Base-by-base conservation (phyloP, 345 rosid species). In the Gossypium longicalyx region DNA sequence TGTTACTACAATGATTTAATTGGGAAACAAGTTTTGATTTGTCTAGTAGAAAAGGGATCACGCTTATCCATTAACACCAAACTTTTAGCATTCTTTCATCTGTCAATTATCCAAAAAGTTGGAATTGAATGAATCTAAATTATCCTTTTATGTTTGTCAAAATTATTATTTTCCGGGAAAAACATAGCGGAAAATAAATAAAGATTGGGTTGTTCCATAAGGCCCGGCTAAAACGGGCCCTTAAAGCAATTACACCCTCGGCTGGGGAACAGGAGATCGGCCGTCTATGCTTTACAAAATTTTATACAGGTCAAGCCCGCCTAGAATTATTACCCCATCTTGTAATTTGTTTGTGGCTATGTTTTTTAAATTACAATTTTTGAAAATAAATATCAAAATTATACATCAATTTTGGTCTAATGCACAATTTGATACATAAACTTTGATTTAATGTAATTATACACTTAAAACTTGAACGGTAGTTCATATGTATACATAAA, bases 51-150 rank as follows among this genome's bases (percentile, higher is more conserved):
- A 9, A 34, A 56, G 22, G 0, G 47, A 22, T 38, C 48, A 38
- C 38, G 22, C 67, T 63, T 63, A 34, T 63, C 48, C 47, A 63
- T 63, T 38, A 63, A 38, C 67, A 17, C 60, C 60, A 56, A 56
- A 9, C 67, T 63, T 63, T 63, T 38, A 63, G 67, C 47, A 34
- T 38, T 63, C 47, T 27, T 60, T 60, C n/a, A 0, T 2, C 1
- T 20, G 19, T 15, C 29, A 47, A 3, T 57, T 22, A 20, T 22
- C 4, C 0, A 19, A 54, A 56, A 56, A 56, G 2, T n/a, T 12
- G 3, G 25, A 56, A 56, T 3, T 51, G 41, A 5, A 34, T 51
- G 54, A 51, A 51, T 51, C n/a, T 51, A 51, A 53, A 34, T 5
- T 1, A 5, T 34, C 41, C 41, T 34, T 53, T 53, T n/a, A 53